phyloP scores from a whole-genome alignment of 1,284 basidiomycete genomes.

The Irpex sp. region DNA sequence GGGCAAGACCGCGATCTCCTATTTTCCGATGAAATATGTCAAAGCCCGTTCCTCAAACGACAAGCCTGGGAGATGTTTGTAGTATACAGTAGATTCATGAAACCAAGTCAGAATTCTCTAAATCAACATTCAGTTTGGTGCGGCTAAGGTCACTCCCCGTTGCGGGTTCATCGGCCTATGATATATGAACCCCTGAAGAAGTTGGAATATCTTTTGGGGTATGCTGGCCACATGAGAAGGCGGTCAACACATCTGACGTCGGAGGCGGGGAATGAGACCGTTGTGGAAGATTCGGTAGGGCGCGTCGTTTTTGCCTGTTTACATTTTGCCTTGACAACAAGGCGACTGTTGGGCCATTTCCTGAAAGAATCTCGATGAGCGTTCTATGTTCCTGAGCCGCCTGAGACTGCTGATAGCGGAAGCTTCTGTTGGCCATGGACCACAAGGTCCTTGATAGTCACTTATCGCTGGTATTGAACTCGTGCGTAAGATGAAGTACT shows the following conservation, averaged over 20 bases:
- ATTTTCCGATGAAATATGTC: neutral
- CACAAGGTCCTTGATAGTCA: neutral
- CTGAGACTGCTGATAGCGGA: too few species aligned
- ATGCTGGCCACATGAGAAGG: too few species aligned
- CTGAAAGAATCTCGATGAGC: neutral
- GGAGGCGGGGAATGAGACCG: neutral
- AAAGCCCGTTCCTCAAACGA: neutral
- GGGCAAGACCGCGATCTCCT: neutral
- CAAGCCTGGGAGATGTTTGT: neutral
- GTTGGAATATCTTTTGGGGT: too few species aligned
- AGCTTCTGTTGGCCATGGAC: neutral
- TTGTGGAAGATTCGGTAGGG: neutral
- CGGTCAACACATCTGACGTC: neutral
- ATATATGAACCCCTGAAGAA: too few species aligned
- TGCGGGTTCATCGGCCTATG: too few species aligned
- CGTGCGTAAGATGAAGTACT: neutral
- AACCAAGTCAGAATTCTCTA: neutral
- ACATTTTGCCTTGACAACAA: neutral
- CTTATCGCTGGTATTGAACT: neutral
- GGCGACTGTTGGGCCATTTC: neutral
- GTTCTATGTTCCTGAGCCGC: neutral
- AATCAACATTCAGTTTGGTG: neutral
- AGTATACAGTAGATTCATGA: neutral
- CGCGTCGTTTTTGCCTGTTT: neutral
- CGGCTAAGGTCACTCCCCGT: neutral